Evolutionary conservation across 495 filamentous ascomycete genomes (phyloP).

Genomic region (Bathelium albidoporum): DNA sequence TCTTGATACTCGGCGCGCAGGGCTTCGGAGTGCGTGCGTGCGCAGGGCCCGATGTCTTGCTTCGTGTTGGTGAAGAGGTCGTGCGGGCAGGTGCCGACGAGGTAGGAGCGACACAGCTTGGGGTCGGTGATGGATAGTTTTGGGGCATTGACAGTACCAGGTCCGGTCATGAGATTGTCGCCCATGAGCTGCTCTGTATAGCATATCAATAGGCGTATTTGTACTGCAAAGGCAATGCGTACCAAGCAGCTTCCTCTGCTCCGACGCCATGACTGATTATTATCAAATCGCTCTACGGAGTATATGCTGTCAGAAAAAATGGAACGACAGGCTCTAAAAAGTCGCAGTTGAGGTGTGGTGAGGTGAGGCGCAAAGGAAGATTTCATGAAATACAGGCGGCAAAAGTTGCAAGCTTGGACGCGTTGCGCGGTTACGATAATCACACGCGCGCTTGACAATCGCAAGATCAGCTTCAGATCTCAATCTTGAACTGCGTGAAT

Average conservation of each 20-base stretch:
- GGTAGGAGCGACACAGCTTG: constrained; percentile 90
- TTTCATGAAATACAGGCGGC: background rate
- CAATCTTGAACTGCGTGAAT: background rate
- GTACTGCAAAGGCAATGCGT: constrained; percentile 12
- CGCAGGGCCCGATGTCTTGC: constrained; percentile 86
- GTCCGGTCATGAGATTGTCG: constrained; percentile 72
- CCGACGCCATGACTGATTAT: constrained; percentile 64
- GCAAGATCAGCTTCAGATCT: background rate
- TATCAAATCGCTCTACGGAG: background rate
- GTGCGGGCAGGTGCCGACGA: constrained; percentile 90
- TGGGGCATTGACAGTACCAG: constrained; percentile 57
- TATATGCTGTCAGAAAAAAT: background rate
- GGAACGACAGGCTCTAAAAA: background rate
- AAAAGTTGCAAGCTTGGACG: background rate
- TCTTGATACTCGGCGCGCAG: constrained; percentile 79
- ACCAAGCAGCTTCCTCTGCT: constrained; percentile 93
- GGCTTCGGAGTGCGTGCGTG: constrained; percentile 80
- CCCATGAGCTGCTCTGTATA: constrained; percentile 50
- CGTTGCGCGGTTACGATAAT: too few relatives aligned
- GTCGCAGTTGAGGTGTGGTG: background rate
- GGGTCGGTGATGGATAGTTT: constrained; percentile 83
- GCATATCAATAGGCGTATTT: constrained; percentile 4
- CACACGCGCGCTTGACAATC: background rate
- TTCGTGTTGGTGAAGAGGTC: constrained; percentile 99
- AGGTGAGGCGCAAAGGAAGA: background rate